A percentile compares a stretch with the other conserved stretches of the same genome.
phyloP scores from a whole-genome alignment of 2,329 filamentous ascomycete species.

The Escovopsis sp. region DNA sequence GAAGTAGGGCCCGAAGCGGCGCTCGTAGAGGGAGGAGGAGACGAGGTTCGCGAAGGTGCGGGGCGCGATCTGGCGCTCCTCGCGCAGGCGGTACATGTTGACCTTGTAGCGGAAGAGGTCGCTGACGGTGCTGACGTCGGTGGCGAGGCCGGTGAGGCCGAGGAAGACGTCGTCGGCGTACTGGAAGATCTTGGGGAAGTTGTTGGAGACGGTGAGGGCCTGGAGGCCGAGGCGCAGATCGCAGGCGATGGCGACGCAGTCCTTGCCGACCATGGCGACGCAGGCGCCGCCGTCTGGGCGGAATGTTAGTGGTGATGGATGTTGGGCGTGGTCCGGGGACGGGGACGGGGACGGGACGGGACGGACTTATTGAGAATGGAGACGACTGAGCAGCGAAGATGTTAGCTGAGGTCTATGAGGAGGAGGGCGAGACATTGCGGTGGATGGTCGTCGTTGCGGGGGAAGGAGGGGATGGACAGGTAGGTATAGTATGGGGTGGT shows the following conservation, averaged over 20 bases:
- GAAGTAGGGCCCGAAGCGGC: slow-evolving; percentile 91
- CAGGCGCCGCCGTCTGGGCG: slow-evolving; percentile 65
- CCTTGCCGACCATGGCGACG: slow-evolving; percentile 98
- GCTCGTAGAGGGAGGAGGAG: slow-evolving; percentile 81
- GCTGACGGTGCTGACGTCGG: slow-evolving; percentile 84
- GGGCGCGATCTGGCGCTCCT: slow-evolving; percentile 92
- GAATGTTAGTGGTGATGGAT: slow-evolving; percentile 1
- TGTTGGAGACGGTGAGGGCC: slow-evolving; percentile 93
- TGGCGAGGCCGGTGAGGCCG: slow-evolving; percentile 88
- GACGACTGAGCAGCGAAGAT: slow-evolving; percentile 46
- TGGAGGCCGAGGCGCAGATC: slow-evolving; percentile 96
- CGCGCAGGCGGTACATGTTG: slow-evolving; percentile 98
- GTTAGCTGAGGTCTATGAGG: slow-evolving; percentile 11
- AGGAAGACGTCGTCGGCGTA: slow-evolving; percentile 84
- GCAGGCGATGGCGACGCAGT: slow-evolving; percentile 98
- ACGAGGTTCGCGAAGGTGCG: slow-evolving; percentile 95
- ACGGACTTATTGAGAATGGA: slow-evolving; percentile 88
- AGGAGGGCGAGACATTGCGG: too few species aligned
- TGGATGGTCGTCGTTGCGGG: too few species aligned
- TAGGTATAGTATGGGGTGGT: background rate
- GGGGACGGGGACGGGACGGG: background rate
- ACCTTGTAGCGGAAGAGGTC: slow-evolving; percentile 99
- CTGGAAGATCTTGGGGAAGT: slow-evolving; percentile 99
- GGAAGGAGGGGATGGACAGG: too few species aligned
- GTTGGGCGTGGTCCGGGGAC: slow-evolving; percentile 1